A percentile compares a stretch with the other conserved stretches of the same genome.
These are phyloP conservation scores for Leccinum fallax DNA, from an alignment of 1,284 basidiomycete species.

Conservation along the genomic window DNA sequence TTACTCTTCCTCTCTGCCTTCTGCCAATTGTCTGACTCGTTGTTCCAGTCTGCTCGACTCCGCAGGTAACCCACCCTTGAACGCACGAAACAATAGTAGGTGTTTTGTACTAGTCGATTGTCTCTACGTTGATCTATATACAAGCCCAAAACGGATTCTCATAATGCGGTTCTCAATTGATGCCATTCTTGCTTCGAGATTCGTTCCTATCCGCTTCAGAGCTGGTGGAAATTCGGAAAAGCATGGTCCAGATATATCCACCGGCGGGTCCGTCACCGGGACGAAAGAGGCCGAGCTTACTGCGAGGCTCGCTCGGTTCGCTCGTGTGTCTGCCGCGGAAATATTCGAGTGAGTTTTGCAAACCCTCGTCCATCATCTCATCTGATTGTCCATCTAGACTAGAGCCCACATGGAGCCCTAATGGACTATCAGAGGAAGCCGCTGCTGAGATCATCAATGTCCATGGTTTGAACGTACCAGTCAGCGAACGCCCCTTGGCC, in stretches of 20 bases:
- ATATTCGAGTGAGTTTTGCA: constrained; percentile 26
- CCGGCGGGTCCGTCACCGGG: constrained; percentile 6
- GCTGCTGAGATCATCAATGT: constrained; percentile 21
- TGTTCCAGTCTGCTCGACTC: constrained; percentile 26
- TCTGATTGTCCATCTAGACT: constrained; percentile 22
- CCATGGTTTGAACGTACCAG: constrained; percentile 31
- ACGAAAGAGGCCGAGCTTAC: constrained; percentile 28
- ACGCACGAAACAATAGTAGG: constrained; percentile 24
- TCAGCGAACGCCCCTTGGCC: constrained; percentile 34
- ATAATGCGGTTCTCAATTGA: constrained; percentile 27
- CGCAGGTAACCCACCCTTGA: constrained; percentile 38
- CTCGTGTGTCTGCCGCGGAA: constrained; percentile 24
- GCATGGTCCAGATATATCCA: constrained; percentile 34
- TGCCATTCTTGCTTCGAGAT: constrained; percentile 22
- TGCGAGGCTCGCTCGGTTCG: constrained; percentile 28
- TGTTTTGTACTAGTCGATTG: neutral
- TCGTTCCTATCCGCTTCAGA: constrained; percentile 30
- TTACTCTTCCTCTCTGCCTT: constrained; percentile 7
- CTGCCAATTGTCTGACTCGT: constrained; percentile 8
- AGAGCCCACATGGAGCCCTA: constrained; percentile 29
- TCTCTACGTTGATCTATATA: constrained; percentile 11
- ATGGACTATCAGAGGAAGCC: constrained; percentile 28
- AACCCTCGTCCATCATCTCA: neutral
- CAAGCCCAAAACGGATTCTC: constrained; percentile 18
- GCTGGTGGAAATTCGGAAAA: constrained; percentile 20